A percentile compares a stretch with the other conserved stretches of the same genome.
Evolutionary conservation across 768 basidiomycete genomes (phyloP).

Genomic region (Pisolithus sp.): DNA sequence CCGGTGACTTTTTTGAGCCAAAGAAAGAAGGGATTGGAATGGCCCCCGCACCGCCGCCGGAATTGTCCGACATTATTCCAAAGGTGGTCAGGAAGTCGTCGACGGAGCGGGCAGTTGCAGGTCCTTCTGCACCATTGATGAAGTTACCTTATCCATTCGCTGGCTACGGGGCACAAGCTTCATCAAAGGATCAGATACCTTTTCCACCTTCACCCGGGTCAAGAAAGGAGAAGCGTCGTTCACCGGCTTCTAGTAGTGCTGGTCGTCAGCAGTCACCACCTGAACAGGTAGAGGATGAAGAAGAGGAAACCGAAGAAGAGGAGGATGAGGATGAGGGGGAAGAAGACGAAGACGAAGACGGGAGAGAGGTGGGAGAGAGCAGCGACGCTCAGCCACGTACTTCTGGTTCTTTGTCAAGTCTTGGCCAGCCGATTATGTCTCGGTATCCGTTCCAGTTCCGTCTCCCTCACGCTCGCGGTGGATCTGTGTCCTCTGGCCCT

Average conservation of each 20-base stretch:
- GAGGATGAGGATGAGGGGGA: conserved; percentile 39
- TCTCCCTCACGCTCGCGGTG: conserved; percentile 37
- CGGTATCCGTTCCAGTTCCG: conserved; percentile 68
- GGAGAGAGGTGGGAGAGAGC: conserved; percentile 31
- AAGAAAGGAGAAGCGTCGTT: conserved; percentile 32
- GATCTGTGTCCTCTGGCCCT: conserved; percentile 34
- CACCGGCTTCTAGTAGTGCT: conserved; percentile 20
- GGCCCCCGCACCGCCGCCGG: conserved; percentile 18
- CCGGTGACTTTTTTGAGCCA: conserved; percentile 61
- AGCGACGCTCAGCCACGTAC: conserved; percentile 57
- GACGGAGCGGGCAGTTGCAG: conserved; percentile 38
- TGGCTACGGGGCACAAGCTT: conserved; percentile 52
- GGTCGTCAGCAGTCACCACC: conserved; percentile 28
- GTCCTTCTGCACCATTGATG: conserved; percentile 40
- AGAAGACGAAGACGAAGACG: conserved; percentile 39
- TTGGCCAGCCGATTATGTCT: conserved; percentile 69
- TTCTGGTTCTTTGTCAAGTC: conserved; percentile 79
- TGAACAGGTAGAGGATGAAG: conserved; percentile 21
- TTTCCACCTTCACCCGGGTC: conserved; percentile 64
- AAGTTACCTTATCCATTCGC: conserved; percentile 68
- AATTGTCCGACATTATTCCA: conserved; percentile 37
- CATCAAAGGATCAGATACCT: conserved; percentile 59
- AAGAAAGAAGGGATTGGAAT: conserved; percentile 21
- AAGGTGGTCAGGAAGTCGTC: conserved; percentile 41
- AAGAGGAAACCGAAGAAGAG: conserved; percentile 24